Conservation (phyloP, 1,284 basidiomycete species). For the Sanghuangporus sanghuang region DNA sequence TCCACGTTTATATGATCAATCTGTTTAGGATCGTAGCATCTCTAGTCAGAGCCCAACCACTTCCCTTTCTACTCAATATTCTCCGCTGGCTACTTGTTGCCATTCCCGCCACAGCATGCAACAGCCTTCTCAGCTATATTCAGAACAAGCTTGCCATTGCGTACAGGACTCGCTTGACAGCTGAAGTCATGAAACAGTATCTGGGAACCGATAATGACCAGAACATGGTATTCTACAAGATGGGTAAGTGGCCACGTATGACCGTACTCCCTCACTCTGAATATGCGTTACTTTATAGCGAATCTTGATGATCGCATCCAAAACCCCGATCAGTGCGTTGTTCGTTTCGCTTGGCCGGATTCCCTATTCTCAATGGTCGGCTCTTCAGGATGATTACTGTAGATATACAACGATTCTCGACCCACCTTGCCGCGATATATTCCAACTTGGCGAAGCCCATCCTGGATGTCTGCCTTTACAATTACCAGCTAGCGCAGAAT, state of each 20-base stretch:
- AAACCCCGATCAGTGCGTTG: slow-evolving; percentile 85
- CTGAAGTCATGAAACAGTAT: slow-evolving; percentile 80
- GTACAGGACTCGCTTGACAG: slow-evolving; percentile 86
- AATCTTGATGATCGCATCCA: slow-evolving; percentile 94
- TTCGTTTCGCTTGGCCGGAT: not conserved
- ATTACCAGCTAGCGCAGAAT: slow-evolving; percentile 91
- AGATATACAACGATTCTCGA: slow-evolving; percentile 92
- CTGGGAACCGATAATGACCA: slow-evolving; percentile 71
- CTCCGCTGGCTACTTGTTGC: slow-evolving; percentile 89
- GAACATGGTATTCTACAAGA: slow-evolving; percentile 86
- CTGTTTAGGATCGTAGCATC: slow-evolving; percentile 82
- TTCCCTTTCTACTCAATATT: slow-evolving; percentile 82
- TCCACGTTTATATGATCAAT: slow-evolving; percentile 6
- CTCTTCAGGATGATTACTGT: slow-evolving; percentile 81
- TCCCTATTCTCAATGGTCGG: slow-evolving; percentile 12
- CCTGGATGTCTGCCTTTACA: slow-evolving; percentile 92
- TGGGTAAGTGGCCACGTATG: slow-evolving; percentile 47
- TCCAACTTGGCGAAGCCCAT: slow-evolving; percentile 91
- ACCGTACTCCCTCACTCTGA: not conserved
- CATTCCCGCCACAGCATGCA: slow-evolving; percentile 95
- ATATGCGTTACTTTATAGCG: slow-evolving; percentile 37
- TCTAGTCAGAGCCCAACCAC: slow-evolving; percentile 83
- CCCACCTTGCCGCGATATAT: slow-evolving; percentile 91
- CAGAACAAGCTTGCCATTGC: slow-evolving; percentile 93
- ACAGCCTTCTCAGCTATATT: slow-evolving; percentile 92